A percentile compares a stretch with the other conserved stretches of the same genome.
Conservation (phyloP, 176 grass and related monocot species). For the Avena sativa region DNA sequence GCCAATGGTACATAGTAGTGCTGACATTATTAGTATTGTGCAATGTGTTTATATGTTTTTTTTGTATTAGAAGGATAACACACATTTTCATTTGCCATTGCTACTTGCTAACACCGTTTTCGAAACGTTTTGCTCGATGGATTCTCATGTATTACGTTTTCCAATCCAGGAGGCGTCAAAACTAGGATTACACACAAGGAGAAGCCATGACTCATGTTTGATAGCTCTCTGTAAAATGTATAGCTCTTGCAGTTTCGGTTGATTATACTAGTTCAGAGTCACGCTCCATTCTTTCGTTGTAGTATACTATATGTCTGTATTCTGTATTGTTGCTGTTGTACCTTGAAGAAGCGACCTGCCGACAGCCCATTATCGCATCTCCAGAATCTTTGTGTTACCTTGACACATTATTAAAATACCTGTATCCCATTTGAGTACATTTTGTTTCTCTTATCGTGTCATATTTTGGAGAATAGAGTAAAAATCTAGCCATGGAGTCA, state of each 20-base stretch:
- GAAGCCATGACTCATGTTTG: conserved; percentile 36
- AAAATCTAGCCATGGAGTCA: neutral
- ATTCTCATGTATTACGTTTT: conserved; percentile 31
- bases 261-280: conserved; percentile 21
- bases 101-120: neutral
- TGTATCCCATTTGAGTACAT: neutral
- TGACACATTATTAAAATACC: neutral
- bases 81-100: conserved; percentile 1
- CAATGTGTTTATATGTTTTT: conserved; percentile 6
- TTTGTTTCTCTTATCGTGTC: neutral
- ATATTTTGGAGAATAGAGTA: conserved; percentile 17
- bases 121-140: neutral
- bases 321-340: conserved; percentile 11
- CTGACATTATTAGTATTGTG: neutral
- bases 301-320: neutral
- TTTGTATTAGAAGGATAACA: neutral
- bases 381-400: neutral
- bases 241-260: conserved; percentile 11
- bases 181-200: conserved; percentile 72
- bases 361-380: neutral
- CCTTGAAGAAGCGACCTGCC: neutral
- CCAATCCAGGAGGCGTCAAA: conserved; percentile 63
- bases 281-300: conserved; percentile 33
- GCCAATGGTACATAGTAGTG: conserved; percentile 60
- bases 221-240: conserved; percentile 49